Base-by-base conservation (phyloP, 164 flowering plant genomes). In the Tetrastigma voinierianum region DNA sequence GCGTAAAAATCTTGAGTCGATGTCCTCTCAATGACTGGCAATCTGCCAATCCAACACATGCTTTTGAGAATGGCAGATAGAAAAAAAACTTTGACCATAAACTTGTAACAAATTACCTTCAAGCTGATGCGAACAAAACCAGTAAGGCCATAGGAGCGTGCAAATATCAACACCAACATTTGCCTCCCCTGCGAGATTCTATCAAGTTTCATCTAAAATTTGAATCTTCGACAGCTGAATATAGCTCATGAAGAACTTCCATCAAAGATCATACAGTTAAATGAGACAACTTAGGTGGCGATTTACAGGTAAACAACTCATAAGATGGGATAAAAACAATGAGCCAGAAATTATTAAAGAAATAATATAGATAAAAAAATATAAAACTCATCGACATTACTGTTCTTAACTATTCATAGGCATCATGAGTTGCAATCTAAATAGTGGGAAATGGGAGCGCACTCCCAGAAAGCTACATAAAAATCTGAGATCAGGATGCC, bases 91-190 rank as follows among this genome's bases (percentile, higher is more conserved):
- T 10, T 17, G 25, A 23, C 49, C n/a, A 9, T 25, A 24, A 46
- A 7, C 10, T n/a, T 49, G 51, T 10, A 46, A 19, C 2, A 46
- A 13, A 44, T 65, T 80, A 95, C 99, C 99, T 95, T 95, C 80
- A 95, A 73, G 82, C 98, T 92, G 73, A 90, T 81, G 12, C 98
- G 88, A 64, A 92, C 97, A 76, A 92, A 73, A 60, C 99, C 99
- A 67, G 96, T 89, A 51, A 95, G 86, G 57, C 99, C 99, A 82
- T 95, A 95, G 40, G 98, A 92, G 48, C 98, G 98, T 72, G 97
- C 99, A 79, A 88, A 76, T 75, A 92, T 75, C 75, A 90, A 67
- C 83, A 83, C 82, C 82, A 19, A 90, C 85, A 76, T 88, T 83
- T 40, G 94, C 88, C 52, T 83, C 81, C 81, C 74, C 99, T 75